Evolutionary conservation across 192 early-diverging fungal species (phyloP).

Genomic region (Piromyces sp.): DNA sequence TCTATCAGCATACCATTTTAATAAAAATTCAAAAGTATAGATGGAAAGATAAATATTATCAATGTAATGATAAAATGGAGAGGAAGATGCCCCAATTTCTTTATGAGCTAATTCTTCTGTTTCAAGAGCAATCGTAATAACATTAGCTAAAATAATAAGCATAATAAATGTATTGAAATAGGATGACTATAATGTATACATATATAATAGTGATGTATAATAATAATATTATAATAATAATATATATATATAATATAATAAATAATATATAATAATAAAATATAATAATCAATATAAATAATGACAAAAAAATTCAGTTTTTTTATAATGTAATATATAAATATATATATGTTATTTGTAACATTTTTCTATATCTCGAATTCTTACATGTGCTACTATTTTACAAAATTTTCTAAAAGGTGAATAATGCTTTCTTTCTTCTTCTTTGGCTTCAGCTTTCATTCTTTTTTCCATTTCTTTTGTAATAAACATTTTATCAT

Average conservation of each 20-base stretch:
- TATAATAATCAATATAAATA: no score
- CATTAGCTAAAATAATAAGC: conserved; percentile 3
- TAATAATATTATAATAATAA: no score
- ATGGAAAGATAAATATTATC: conserved; percentile 3
- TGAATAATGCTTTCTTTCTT: background rate
- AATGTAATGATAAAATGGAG: background rate
- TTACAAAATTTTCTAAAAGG: background rate
- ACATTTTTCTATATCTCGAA: no score
- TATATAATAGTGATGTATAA: no score
- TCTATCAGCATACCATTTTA: conserved; percentile 2
- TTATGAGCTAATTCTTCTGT: background rate
- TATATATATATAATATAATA: no score
- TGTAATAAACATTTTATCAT: background rate
- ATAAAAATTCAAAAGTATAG: conserved; percentile 1
- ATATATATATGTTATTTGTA: no score
- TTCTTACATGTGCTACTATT: background rate
- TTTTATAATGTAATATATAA: no score
- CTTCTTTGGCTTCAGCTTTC: background rate
- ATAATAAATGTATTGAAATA: conserved; percentile 1
- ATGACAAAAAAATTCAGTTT: no score
- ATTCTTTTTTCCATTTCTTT: background rate
- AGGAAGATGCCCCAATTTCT: background rate
- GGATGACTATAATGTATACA: background rate
- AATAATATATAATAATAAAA: no score
- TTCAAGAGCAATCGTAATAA: conserved; percentile 4